phyloP scores from a whole-genome alignment of 2,329 filamentous ascomycete species.

The Chalaropsis ovoidea region DNA sequence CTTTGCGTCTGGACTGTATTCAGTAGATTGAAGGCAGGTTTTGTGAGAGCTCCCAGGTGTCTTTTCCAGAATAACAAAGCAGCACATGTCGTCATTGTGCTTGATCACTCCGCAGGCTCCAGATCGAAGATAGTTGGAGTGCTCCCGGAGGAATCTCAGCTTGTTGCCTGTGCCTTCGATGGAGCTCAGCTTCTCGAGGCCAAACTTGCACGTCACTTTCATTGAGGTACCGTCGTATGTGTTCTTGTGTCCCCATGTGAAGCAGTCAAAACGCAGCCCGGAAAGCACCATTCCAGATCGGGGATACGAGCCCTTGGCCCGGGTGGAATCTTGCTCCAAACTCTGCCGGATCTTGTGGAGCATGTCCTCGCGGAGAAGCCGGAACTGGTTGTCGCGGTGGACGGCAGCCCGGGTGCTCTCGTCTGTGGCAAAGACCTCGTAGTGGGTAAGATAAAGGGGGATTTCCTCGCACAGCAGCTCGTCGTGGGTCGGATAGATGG shows the following conservation, averaged over 20 bases:
- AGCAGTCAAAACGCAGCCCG: constrained; percentile 33
- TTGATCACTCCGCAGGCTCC: constrained; percentile 52
- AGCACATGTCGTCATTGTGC: constrained; percentile 42
- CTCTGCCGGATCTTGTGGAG: constrained; percentile 55
- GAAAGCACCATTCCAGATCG: constrained; percentile 35
- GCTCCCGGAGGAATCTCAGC: constrained; percentile 40
- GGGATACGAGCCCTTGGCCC: constrained; percentile 34
- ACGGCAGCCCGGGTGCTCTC: constrained; percentile 34
- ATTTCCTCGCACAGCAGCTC: constrained; percentile 47
- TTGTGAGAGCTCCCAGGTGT: constrained; percentile 38
- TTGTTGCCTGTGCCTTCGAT: constrained; percentile 28
- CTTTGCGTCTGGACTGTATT: background rate
- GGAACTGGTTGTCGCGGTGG: constrained; percentile 62
- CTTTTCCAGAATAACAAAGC: constrained; percentile 50
- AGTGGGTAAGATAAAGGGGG: constrained; percentile 46
- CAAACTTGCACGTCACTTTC: constrained; percentile 34
- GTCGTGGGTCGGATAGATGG: constrained; percentile 55
- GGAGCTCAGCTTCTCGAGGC: constrained; percentile 38
- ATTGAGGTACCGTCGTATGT: constrained; percentile 18
- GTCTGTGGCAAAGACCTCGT: constrained; percentile 38
- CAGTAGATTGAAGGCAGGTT: constrained; percentile 37
- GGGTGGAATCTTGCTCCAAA: constrained; percentile 30
- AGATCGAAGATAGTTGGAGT: constrained; percentile 46
- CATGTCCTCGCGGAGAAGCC: constrained; percentile 61
- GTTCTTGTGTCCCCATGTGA: constrained; percentile 33